phyloP scores from a whole-genome alignment of 2,329 filamentous ascomycete genomes.

The Sclerotinia glacialis region DNA sequence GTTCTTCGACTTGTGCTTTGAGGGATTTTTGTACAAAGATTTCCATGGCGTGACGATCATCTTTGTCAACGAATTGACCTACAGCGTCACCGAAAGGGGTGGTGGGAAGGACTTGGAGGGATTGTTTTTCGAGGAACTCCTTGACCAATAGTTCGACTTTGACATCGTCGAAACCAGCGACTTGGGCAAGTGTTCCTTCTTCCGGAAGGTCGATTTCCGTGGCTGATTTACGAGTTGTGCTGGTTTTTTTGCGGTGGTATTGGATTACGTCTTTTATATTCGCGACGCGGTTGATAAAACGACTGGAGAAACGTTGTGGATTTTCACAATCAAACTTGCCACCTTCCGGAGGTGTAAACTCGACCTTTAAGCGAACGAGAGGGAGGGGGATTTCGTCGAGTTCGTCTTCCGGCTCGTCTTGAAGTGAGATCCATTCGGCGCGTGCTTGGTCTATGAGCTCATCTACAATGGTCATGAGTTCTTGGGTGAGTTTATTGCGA shows the following conservation, averaged over 20 bases:
- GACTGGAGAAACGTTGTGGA: conserved; percentile 90
- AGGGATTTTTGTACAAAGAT: conserved; percentile 72
- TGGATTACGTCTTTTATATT: conserved; percentile 93
- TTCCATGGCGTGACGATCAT: conserved; percentile 90
- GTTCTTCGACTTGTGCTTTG: conserved; percentile 65
- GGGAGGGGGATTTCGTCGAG: conserved; percentile 70
- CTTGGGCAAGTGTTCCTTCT: conserved; percentile 59
- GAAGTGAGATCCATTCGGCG: conserved; percentile 74
- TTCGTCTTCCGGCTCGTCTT: conserved; percentile 57
- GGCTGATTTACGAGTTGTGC: conserved; percentile 44
- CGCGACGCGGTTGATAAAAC: conserved; percentile 85
- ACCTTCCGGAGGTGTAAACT: conserved; percentile 81
- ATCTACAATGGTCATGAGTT: conserved; percentile 75
- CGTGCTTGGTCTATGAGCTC: conserved; percentile 85
- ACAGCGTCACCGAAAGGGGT: conserved; percentile 92
- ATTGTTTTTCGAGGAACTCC: conserved; percentile 77
- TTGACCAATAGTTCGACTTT: conserved; percentile 86
- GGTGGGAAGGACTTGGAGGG: conserved; percentile 87
- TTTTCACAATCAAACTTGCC: conserved; percentile 90
- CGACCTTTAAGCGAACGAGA: conserved; percentile 84
- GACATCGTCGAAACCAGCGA: conserved; percentile 63
- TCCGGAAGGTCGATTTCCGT: conserved; percentile 58
- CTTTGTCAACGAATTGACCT: conserved; percentile 87
- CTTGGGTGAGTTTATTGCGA: conserved; percentile 71
- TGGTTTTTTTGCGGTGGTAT: conserved; percentile 86